A percentile compares a stretch with the other conserved stretches of the same genome.
phyloP scores from a whole-genome alignment of 331 rosid genomes.

The Acacia pycnantha region DNA sequence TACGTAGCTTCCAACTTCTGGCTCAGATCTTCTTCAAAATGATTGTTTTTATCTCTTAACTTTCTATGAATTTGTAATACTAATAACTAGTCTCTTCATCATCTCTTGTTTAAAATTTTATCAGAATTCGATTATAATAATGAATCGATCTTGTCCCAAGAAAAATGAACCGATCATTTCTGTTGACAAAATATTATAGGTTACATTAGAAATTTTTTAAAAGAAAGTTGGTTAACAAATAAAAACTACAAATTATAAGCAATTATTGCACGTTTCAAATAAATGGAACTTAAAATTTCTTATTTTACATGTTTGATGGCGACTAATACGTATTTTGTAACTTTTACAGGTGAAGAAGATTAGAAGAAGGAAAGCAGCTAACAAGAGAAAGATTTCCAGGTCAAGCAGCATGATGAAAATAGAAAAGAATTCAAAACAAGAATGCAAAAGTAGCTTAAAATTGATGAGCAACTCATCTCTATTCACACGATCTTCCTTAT shows the following conservation, averaged over 20 bases:
- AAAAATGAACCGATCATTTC: background rate
- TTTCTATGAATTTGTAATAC: background rate
- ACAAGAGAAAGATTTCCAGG: background rate
- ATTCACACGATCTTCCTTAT: background rate
- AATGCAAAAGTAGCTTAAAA: background rate
- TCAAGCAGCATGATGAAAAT: background rate
- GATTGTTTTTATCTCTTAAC: background rate
- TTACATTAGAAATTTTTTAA: background rate
- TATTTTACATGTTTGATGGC: background rate
- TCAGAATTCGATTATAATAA: background rate
- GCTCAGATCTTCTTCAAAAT: background rate
- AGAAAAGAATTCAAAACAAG: background rate
- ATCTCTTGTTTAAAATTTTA: no score
- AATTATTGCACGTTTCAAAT: background rate
- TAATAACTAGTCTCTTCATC: no score
- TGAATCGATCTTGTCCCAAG: background rate
- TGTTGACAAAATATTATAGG: background rate
- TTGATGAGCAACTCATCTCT: background rate
- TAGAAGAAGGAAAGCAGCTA: background rate
- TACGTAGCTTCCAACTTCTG: background rate
- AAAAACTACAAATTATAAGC: background rate
- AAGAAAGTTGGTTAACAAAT: background rate
- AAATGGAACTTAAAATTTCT: background rate
- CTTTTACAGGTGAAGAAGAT: constrained; percentile 3
- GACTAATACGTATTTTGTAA: background rate